Base-by-base conservation (phyloP, 1,284 basidiomycete species). In the Ganoderma meredithae region DNA sequence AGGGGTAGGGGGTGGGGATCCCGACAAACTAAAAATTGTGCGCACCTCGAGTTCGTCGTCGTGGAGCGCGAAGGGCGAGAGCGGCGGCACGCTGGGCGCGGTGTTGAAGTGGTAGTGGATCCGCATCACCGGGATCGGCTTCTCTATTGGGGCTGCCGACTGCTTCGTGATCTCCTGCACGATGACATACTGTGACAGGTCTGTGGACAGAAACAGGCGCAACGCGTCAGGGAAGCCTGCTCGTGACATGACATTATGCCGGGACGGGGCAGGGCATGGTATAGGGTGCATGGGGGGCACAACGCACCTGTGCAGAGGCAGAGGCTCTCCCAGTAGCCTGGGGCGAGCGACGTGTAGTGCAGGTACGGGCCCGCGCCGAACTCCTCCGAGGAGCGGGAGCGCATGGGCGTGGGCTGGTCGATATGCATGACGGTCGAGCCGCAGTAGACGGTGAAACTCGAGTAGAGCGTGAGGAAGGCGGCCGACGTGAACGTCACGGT, bases 261-360 rank as follows among this genome's bases (percentile, higher is more conserved):
- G 17, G 44, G 25, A 19, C 22, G 13, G 6, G 12, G 12, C 36
- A 6, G 36, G 36, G 6, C 9, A 36, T 9, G 36, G 36, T 36
- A 31, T 31, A 6, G 5, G 43, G 44, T 8, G 44, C 19, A 47
- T 22, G 44, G 44, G 41, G 41, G 12, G 13, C 10, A 15, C 10
- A 25, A 80, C 84, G 66, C 70, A 90, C 90, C 87, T 73, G 82
- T 71, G 65, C 84, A 83, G 68, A 82, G 77, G 62, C 84, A 84
- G 62, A 92, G 81, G 31, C 80, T 83, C 17, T 82, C 77, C 90
- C 90, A 92, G 73, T 84, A 90, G 58, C 80, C 81, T 6, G 90
- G 90, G 3, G 86, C 85, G 33, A 92, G 81, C 1, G 81, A 73
- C 5, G 88, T 88, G 67, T 82, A 85, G 78, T 92, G 90, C 41